These are phyloP conservation scores for Populus euphratica DNA, from an alignment of 345 rosid species.

Conservation along the genomic window DNA sequence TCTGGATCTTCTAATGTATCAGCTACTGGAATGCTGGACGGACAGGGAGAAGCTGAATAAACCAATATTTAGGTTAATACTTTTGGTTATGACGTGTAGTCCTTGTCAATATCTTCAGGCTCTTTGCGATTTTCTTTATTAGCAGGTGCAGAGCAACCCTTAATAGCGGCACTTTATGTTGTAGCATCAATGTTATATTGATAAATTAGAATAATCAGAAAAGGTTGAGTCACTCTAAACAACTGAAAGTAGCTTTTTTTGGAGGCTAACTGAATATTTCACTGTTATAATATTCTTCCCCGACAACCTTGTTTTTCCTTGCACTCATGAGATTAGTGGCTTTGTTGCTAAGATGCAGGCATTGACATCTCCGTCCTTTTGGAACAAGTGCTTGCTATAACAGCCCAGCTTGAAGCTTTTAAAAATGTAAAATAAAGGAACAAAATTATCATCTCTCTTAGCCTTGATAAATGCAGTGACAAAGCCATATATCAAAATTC, in stretches of 20 bases:
- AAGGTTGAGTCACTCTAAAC: not conserved
- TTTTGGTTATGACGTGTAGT: not conserved
- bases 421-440: not conserved
- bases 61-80: not conserved
- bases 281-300: not conserved
- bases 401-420: not conserved
- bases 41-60: not conserved
- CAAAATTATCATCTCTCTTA: not conserved
- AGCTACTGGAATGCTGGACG: not conserved
- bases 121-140: not conserved
- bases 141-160: not conserved
- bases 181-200: not conserved
- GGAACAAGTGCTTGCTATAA: conserved; percentile 5
- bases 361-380: not conserved
- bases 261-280: not conserved
- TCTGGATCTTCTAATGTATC: not conserved
- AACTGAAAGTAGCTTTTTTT: not conserved
- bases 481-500: not conserved
- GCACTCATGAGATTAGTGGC: not conserved
- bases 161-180: not conserved
- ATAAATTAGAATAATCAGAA: not conserved
- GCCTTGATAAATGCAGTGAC: not conserved
- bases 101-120: not conserved
- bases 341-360: not conserved
- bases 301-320: not conserved